These are phyloP conservation scores for Luvunga scandens DNA, from an alignment of 345 rosid genomes.

Conservation along the genomic window DNA sequence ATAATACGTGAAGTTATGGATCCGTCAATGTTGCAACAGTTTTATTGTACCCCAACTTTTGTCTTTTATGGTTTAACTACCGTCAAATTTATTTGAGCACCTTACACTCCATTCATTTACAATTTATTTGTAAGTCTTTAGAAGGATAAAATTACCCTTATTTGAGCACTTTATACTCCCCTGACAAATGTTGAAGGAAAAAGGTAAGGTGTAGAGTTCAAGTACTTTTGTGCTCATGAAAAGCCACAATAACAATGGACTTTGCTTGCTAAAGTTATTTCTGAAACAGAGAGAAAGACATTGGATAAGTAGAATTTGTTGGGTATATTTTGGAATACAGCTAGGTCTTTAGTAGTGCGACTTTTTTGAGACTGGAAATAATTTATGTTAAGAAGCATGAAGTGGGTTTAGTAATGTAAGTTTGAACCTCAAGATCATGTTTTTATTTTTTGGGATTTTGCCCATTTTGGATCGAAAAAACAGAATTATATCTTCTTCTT, in stretches of 20 bases:
- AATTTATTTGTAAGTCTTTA: too few relatives aligned
- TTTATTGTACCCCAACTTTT: too few relatives aligned
- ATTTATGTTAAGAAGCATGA: slow-evolving; percentile 78
- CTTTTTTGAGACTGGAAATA: slow-evolving; percentile 91
- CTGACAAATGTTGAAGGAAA: slow-evolving; percentile 21
- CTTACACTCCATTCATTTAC: too few relatives aligned
- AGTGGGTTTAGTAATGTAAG: slow-evolving; percentile 63
- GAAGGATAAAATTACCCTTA: too few relatives aligned
- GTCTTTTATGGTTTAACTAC: too few relatives aligned
- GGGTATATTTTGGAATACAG: slow-evolving; percentile 78
- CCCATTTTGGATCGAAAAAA: slow-evolving; percentile 11
- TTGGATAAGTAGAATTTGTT: slow-evolving; percentile 91
- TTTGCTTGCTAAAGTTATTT: slow-evolving; percentile 65
- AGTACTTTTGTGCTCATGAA: slow-evolving; percentile 75
- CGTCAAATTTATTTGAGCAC: too few relatives aligned
- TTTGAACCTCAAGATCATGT: slow-evolving; percentile 73
- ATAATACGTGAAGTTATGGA: too few relatives aligned
- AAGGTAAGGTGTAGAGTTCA: slow-evolving; percentile 69
- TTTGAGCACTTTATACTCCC: too few relatives aligned
- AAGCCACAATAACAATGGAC: slow-evolving; percentile 94
- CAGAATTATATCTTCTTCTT: too few relatives aligned
- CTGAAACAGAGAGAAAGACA: slow-evolving; percentile 73
- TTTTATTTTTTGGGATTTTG: slow-evolving; percentile 46
- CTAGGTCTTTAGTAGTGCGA: slow-evolving; percentile 70
- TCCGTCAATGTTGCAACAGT: too few relatives aligned